A percentile compares a stretch with the other conserved stretches of the same genome.
phyloP scores from a whole-genome alignment of 129 eudicot species.

The Flaveria bidentis region DNA sequence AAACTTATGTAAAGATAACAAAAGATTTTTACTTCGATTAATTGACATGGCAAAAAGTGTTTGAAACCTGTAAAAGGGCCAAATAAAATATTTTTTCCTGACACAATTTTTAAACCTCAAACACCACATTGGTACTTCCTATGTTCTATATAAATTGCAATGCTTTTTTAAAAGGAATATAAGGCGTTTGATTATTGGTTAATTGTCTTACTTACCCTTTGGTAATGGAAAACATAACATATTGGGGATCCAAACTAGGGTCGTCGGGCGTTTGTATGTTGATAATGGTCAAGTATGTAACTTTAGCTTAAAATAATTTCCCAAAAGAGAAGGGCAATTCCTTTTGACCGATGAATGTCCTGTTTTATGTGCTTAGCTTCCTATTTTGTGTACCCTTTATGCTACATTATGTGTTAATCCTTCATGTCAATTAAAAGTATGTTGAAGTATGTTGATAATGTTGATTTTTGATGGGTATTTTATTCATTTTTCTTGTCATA shows the following conservation, averaged over 20 bases:
- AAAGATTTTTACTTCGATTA: not conserved
- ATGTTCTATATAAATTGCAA: too few relatives aligned
- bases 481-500: not conserved
- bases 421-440: not conserved
- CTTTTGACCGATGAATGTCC: not conserved
- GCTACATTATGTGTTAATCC: constrained; percentile 6
- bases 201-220: not conserved
- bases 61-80: not conserved
- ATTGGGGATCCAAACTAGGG: not conserved
- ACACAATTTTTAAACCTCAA: not conserved
- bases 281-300: not conserved
- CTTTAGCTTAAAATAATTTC: not conserved
- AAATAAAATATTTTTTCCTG: not conserved
- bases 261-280: not conserved
- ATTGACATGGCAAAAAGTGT: not conserved
- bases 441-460: not conserved
- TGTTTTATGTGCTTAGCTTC: not conserved
- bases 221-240: not conserved
- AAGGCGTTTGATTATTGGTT: not conserved
- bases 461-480: not conserved
- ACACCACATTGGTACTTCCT: not conserved
- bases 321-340: not conserved
- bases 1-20: not conserved
- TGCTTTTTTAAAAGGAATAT: not conserved
- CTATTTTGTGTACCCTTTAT: not conserved